Base-by-base conservation (phyloP, 2,329 filamentous ascomycete species). In the Tolypocladium tropicale region DNA sequence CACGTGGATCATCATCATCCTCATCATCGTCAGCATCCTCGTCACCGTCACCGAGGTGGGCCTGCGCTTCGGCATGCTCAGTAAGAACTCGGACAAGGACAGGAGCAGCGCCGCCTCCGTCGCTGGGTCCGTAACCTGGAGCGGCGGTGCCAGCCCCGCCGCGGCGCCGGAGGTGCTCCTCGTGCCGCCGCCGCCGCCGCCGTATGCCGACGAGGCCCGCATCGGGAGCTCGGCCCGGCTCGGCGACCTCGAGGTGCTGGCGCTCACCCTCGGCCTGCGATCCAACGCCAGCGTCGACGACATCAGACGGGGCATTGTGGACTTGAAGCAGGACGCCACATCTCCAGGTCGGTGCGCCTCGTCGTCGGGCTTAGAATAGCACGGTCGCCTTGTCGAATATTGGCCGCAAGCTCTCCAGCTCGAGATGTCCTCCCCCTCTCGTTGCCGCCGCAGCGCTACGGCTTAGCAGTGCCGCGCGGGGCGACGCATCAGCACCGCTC, bases 1-100 rank as follows among this genome's bases (percentile, higher is more conserved):
- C 68, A 99, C 94, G 1, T 97, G 93, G 93, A 97, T 99, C 70
- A 88, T 97, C 71, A 99, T 99, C 65, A 80, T 96, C 50, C 81
- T 99, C 50, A 99, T 99, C 67, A 72, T 95, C 51, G 77, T 97
- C 62, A 93, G 88, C 67, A 97, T 99, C 65, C 77, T 91, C 54
- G 90, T 99, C 54, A 97, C 94, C 2, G 88, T 90, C 53, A 86
- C 88, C 4, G 94, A 99, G 73, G 93, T 97, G 10, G 83, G 88
- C 55, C 76, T 99, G 53, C 82, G 94, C 7, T 97, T 97, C 67
- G 85, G 79, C 32, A 88, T 96, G 55, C 74, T 96, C 53, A 67
- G 64, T 55, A 67, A 67, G 52, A 60, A 58, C 53, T 58, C 56
- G 23, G 59, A 59, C 30, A 59, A 60, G 32, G 53, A 18, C 25